Evolutionary conservation across 2,329 filamentous ascomycete genomes (phyloP), one percentile per base, ranked within the genome.

Genomic region (Colletotrichum somersetense): DNA sequence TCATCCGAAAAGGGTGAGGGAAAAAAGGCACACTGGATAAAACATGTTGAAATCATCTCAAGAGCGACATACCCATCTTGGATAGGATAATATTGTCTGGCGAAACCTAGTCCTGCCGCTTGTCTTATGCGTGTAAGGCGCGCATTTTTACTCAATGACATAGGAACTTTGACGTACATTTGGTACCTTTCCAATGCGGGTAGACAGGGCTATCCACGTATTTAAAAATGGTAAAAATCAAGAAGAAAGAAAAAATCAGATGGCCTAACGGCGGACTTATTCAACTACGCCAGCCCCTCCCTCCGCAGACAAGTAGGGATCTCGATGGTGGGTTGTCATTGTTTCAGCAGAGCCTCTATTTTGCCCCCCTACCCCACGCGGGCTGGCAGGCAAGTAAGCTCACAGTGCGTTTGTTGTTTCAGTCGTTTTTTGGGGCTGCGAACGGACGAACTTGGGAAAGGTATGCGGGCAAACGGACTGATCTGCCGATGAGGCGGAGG

Each of bases 21-120:
- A 20, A 8, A 48, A 69, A 55, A 42, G 44, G 23, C 59, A 40
- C 53, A 48, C 44, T 69, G 35, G 57, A 71, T 26, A 72, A 72
- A 72, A 69, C 68, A 63, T 62, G 20, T 58, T 53, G 48, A 69
- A 72, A 67, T 44, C 62, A 53, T 63, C 16, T 26, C 57, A 58
- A 50, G 56, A 58, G 23, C 35, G 10, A 30, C 33, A 52, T 48
- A 18, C 68, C 38, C 20, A 16, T n/a, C 40, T 38, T 20, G 53
- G 53, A 38, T 38, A 56, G 53, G 53, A 38, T 38, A 56, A 20
- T 56, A 26, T 20, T 33, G 55, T 20, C 53, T 35, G 16, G 23
- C 40, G 10, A 40, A 16, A 59, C 20, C 35, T 44, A 50, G 46
- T 53, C n/a, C 46, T 23, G 61, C 44, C 5, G 44, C 35, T 26